Conservation (phyloP, 768 basidiomycete species). For the Suillus bovinus region DNA sequence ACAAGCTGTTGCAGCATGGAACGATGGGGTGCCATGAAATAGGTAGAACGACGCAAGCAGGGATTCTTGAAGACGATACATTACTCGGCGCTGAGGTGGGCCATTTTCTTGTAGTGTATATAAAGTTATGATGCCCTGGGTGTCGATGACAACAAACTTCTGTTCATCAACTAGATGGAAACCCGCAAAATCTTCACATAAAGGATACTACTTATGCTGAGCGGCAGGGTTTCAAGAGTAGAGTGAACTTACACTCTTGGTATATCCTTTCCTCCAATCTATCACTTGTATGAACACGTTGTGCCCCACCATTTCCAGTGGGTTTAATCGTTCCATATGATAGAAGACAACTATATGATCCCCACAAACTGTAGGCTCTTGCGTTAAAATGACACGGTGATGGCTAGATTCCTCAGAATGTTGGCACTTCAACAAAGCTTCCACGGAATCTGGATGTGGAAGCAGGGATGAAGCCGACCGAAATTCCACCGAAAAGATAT, state of each 20-base stretch:
- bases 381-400: background rate
- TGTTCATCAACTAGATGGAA: constrained; percentile 1
- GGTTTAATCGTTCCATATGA: too few relatives aligned
- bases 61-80: background rate
- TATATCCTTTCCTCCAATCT: background rate
- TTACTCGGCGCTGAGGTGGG: background rate
- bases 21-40: constrained; percentile 2
- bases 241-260: background rate
- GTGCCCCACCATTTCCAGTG: background rate
- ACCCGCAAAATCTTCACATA: background rate
- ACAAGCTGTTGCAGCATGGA: background rate
- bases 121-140: background rate
- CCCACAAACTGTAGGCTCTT: background rate
- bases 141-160: background rate
- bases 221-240: background rate
- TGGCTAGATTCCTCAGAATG: background rate
- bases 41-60: background rate
- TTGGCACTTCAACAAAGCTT: background rate
- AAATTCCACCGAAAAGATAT: background rate
- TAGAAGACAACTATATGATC: background rate
- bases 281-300: background rate
- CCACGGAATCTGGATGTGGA: background rate
- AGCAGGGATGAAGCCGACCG: background rate
- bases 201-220: background rate
- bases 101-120: background rate